Base-by-base conservation (phyloP, 2,329 filamentous ascomycete genomes). In the Paecilomyces fulvus region DNA sequence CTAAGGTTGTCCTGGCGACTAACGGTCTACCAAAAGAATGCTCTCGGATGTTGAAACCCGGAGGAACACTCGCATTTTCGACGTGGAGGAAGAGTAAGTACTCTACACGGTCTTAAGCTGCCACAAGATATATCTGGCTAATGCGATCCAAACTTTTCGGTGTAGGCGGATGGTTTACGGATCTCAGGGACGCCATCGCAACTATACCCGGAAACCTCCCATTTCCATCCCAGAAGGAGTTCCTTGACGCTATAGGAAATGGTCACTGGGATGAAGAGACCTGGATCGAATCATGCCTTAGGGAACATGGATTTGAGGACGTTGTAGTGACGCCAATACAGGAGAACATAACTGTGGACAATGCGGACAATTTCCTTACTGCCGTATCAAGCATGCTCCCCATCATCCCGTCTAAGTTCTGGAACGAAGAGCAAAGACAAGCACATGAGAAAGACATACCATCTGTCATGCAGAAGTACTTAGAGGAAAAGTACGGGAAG, bases 61-160 rank as follows among this genome's bases (percentile, higher is more conserved):
- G 66, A 10, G 73, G 73, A 2, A 67, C 55, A 0, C 59, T 70
- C 30, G 71, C 67, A 23, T 65, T 71, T 56, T 65, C 69, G 1
- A 69, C 67, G 23, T 75, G 72, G 71, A 67, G 68, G 63, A 56
- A 70, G 7, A 58, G 68, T 70, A 54, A 59, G 67, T 59, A 1
- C 12, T n/a, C 10, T 4, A 23, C 4, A 8, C 8, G 28, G 10
- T 20, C 14, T 49, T 2, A 25, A 6, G 25, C 25, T 49, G 3
- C 6, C 9, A 28, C 6, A 25, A 11, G 20, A 20, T 23, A 49
- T 49, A 10, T 49, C 14, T 49, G 3, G 48, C 48, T 49, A 9
- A 21, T 30, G 9, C n/a, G 10, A 3, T 46, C n/a, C 8, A 1
- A 43, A 14, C 9, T 31, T n/a, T 33, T 11, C 7, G n/a, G 37